Evolutionary conservation across 208 protist species (phyloP).

Genomic region (Wallacemonas sp.): DNA sequence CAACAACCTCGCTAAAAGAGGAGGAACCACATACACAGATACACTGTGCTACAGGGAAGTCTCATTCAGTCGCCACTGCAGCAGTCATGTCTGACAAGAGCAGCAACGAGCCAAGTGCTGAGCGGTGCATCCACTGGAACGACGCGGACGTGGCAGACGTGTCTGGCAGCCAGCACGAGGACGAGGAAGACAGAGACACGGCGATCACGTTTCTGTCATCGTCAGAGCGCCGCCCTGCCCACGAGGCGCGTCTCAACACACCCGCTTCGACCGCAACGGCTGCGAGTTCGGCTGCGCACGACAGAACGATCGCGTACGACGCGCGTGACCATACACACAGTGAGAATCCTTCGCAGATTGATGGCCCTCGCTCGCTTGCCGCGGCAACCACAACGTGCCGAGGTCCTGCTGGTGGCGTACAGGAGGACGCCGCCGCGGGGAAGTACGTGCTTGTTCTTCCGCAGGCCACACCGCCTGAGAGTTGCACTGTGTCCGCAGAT

Average conservation of each 20-base stretch:
- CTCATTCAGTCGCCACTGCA: too few relatives aligned
- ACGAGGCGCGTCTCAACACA: not conserved
- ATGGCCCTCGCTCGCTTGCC: not conserved
- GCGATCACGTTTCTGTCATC: not conserved
- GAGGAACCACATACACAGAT: too few relatives aligned
- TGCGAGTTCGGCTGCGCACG: not conserved
- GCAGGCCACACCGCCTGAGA: not conserved
- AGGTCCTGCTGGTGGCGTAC: not conserved
- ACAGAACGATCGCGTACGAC: constrained; percentile 1
- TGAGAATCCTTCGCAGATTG: not conserved
- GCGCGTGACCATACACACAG: constrained; percentile 9
- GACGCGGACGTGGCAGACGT: not conserved
- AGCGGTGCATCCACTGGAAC: constrained; percentile 9
- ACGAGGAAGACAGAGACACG: not conserved
- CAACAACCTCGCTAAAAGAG: too few relatives aligned
- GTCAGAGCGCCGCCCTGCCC: not conserved
- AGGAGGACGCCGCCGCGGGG: not conserved
- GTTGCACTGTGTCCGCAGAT: too few relatives aligned
- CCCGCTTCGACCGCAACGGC: not conserved
- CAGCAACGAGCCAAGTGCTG: not conserved
- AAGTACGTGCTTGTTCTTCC: not conserved
- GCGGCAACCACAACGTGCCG: not conserved
- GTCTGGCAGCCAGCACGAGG: not conserved
- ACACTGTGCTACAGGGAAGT: too few relatives aligned
- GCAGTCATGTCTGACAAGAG: constrained; percentile 5